Conservation (phyloP, 2,329 filamentous ascomycete species). For the Helminthosporium solani region DNA sequence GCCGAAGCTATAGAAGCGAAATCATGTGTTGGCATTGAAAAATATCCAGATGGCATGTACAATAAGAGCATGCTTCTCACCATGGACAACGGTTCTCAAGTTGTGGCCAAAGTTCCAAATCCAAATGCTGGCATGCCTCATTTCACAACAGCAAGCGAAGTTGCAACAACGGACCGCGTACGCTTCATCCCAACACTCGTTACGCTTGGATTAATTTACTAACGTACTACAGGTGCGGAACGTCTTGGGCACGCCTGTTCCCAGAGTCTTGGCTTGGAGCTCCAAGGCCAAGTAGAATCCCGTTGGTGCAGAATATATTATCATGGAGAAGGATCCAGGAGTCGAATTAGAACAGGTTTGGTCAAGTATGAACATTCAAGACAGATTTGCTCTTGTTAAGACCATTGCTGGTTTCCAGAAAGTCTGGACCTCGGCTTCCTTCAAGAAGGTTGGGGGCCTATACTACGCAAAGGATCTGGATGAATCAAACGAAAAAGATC, state of each 20-base stretch:
- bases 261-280: conserved; percentile 32
- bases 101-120: conserved; percentile 36
- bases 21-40: conserved; percentile 21
- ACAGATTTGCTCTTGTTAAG: conserved; percentile 15
- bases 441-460: conserved; percentile 18
- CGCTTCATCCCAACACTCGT: conserved; percentile 21
- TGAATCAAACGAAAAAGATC: conserved; percentile 7
- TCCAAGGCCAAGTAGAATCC: conserved; percentile 23
- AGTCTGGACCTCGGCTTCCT: conserved; percentile 12
- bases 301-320: conserved; percentile 28
- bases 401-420: conserved; percentile 17
- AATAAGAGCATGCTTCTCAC: conserved; percentile 42
- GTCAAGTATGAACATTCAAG: conserved; percentile 11
- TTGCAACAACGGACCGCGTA: conserved; percentile 39
- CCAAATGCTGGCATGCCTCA: conserved; percentile 33
- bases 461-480: conserved; percentile 22
- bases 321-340: conserved; percentile 17
- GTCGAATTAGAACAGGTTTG: conserved; percentile 17
- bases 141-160: conserved; percentile 36
- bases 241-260: conserved; percentile 30
- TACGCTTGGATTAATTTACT: conserved; percentile 24
- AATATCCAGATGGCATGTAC: conserved; percentile 42
- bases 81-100: conserved; percentile 29
- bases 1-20: conserved; percentile 16
- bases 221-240: conserved; percentile 25